Evolutionary conservation across 2,329 filamentous ascomycete genomes (phyloP).

Genomic region (Ophiostoma angusticollis): DNA sequence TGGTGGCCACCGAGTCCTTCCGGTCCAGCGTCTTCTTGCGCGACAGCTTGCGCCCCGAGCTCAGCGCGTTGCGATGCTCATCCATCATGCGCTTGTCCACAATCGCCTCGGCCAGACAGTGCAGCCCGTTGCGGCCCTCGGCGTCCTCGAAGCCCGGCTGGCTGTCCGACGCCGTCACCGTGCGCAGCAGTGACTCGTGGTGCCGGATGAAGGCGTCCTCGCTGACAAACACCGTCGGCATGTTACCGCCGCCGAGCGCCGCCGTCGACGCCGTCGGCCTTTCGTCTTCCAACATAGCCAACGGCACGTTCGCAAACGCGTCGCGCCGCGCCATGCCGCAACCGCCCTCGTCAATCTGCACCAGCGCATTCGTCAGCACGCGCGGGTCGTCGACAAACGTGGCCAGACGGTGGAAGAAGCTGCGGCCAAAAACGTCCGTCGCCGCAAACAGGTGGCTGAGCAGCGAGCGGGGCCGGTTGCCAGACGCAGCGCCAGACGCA

Average conservation of each 20-base stretch:
- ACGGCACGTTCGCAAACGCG: constrained; percentile 31
- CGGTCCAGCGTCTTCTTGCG: constrained; percentile 28
- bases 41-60: constrained; percentile 15
- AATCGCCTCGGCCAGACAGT: constrained; percentile 44
- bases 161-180: constrained; percentile 23
- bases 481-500: no score
- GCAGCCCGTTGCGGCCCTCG: constrained; percentile 41
- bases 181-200: constrained; percentile 24
- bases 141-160: constrained; percentile 26
- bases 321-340: constrained; percentile 29
- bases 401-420: constrained; percentile 34
- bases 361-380: constrained; percentile 22
- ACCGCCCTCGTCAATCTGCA: constrained; percentile 23
- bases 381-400: constrained; percentile 19
- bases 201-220: constrained; percentile 19
- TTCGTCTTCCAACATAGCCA: constrained; percentile 14
- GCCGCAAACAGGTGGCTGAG: constrained; percentile 24
- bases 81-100: constrained; percentile 27
- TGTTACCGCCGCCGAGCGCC: constrained; percentile 7
- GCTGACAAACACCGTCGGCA: constrained; percentile 11
- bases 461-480: no score
- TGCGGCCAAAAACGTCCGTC: constrained; percentile 39
- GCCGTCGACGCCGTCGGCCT: constrained; percentile 5
- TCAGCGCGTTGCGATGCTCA: constrained; percentile 21
- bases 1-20: no score